Base-by-base conservation (phyloP, 2,329 filamentous ascomycete genomes). In the Paraphoma chrysanthemicola region DNA sequence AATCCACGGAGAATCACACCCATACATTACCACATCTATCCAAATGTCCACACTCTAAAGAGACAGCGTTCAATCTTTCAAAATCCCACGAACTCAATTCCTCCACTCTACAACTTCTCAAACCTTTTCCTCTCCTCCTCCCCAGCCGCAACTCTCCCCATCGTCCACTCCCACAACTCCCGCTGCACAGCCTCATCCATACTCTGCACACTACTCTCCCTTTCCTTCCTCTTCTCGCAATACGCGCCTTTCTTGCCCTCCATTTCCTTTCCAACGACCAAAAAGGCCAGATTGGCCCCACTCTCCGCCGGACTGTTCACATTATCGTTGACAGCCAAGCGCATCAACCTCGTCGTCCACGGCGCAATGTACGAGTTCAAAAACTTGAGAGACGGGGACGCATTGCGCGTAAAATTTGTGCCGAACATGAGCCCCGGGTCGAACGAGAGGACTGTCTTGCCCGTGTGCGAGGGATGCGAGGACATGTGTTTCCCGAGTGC, bases 381-480 rank as follows among this genome's bases (percentile, higher is more conserved):
- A 14, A 28, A 43, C 39, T 16, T 17, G 2, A 44, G 3, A 18
- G 44, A 4, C 4, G 18, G 5, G 8, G 36, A 18, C 1, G 60
- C 66, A 18, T 80, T 73, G 18, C 81, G 74, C 1, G 67, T 75
- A 1, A 84, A 64, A 0, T 76, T 78, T 5, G 81, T 81, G 0
- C 79, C 80, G 0, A 80, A 80, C 81, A 83, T 82, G 7, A 83
- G 69, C 1, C 81, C 81, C 1, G 82, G 82, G 61, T 83, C 78
- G 39, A 82, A 77, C 0, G 79, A 75, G 6, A 63, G 75, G 1
- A 82, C 79, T 0, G 79, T 80, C 64, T 66, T 54, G 62, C 74
- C 10, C 4, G 38, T 38, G 18, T 55, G 31, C 3, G 6, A 18
- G 58, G 59, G 28, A 45, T 60, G 51, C 18, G 69, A 55, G 7